Evolutionary conservation across 192 early-diverging fungal genomes (phyloP), one percentile per base, ranked within the genome.

Genomic region (Gonapodya prolifera): DNA sequence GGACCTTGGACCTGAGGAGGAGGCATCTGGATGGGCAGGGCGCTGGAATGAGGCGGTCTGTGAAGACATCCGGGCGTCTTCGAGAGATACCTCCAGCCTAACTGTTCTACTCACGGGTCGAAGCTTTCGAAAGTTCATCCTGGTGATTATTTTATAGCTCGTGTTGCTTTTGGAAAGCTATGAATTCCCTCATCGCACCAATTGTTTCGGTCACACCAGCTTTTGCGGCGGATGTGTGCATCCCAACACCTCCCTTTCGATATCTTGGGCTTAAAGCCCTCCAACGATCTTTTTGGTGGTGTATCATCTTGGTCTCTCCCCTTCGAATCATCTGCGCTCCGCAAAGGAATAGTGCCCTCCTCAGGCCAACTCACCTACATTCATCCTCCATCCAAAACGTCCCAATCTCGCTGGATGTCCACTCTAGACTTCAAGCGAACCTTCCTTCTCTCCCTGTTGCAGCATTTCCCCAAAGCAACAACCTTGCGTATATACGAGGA

Each of bases 71-170:
- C 32, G 32, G 8, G 71, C 18, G 29, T 73, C 71, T 8, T 2
- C 32, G 71, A 29, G 8, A 2, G 71, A 73, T 29, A 2, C 71
- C 31, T 16, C 18, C 8, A 29, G 8, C 18, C 18, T 73, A 8
- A 73, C 71, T 2, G 71, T 73, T 18, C 71, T 73, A 2, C 71
- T 73, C 8, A 73, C 71, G 28, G 71, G 71, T 13, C 71, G 71
- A 29, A 32, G 71, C 8, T 32, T 16, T 29, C 16, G 2, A 8
- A 73, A 73, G 31, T 73, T 73, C 71, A 73, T 8, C 23, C 45
- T 16, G 45, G 45, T 61, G 45, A 61, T 8, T 61, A 8, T 61
- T 16, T 23, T 61, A 61, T 61, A 61, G 23, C 8, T 61, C 8
- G 45, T 61, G 45, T 61, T 23, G 45, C 45, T 16, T 61, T 61